Conservation (phyloP, 768 basidiomycete genomes). For the Daedaleopsis sinensis region DNA sequence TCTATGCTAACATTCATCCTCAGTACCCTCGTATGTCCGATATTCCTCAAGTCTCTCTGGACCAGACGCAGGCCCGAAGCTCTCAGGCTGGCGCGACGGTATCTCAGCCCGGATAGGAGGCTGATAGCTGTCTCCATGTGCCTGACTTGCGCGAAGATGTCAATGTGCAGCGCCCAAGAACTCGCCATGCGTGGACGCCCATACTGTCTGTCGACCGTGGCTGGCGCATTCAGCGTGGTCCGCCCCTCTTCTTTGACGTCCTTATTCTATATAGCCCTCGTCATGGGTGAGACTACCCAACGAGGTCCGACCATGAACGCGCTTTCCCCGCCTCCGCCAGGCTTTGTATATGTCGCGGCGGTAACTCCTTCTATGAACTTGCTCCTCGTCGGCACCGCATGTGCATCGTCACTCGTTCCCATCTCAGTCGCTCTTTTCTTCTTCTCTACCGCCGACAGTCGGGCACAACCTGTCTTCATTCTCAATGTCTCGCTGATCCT, state of each 20-base stretch:
- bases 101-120: too few relatives aligned
- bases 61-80: too few relatives aligned
- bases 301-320: neutral
- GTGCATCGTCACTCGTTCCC: conserved; percentile 7
- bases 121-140: neutral
- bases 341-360: neutral
- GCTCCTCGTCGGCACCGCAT: conserved; percentile 7
- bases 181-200: neutral
- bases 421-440: conserved; percentile 23
- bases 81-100: too few relatives aligned
- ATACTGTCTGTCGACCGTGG: neutral
- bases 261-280: neutral
- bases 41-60: too few relatives aligned
- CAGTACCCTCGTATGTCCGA: too few relatives aligned
- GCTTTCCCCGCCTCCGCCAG: neutral
- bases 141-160: neutral
- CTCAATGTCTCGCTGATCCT: conserved; percentile 29
- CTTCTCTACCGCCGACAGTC: conserved; percentile 28
- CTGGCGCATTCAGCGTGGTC: neutral
- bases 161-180: neutral
- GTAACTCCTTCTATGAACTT: conserved; percentile 7
- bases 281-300: neutral
- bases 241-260: neutral
- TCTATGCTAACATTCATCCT: too few relatives aligned
- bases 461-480: conserved; percentile 28